Percentiles rank a stretch among this genome's conserved stretches.
Conservation (phyloP, 2,329 filamentous ascomycete genomes). For the Penicillium sp. region DNA sequence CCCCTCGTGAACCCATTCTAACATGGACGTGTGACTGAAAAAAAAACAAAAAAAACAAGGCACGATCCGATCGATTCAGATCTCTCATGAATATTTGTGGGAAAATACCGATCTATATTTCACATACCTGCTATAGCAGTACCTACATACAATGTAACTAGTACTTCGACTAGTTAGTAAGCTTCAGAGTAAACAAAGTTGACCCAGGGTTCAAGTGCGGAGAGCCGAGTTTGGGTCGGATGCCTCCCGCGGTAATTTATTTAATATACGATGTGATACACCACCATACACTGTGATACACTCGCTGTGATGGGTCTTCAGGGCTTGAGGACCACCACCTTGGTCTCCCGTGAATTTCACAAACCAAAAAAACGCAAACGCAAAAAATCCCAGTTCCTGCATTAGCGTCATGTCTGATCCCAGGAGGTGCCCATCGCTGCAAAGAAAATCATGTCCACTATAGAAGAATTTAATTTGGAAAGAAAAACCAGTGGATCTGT, state of each 20-base stretch:
- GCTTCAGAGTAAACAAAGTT: conserved; percentile 9
- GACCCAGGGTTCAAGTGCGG: conserved; percentile 17
- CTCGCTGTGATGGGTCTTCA: neutral
- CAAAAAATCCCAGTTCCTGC: conserved; percentile 35
- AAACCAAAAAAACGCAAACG: conserved; percentile 1
- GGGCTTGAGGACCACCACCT: neutral
- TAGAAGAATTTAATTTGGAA: conserved; percentile 1
- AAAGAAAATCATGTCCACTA: conserved; percentile 12
- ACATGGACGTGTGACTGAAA: neutral
- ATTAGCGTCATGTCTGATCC: conserved; percentile 34
- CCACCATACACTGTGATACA: neutral
- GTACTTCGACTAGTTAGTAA: neutral
- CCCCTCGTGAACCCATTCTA: neutral
- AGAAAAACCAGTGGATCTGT: neutral
- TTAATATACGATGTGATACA: neutral
- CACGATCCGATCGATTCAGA: neutral
- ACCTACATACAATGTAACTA: neutral
- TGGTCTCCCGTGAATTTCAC: neutral
- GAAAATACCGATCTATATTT: neutral
- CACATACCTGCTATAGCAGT: neutral
- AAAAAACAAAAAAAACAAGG: too few species aligned
- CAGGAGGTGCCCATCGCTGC: conserved; percentile 6
- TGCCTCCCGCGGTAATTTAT: conserved; percentile 15
- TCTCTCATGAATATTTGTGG: neutral
- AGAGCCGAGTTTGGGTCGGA: conserved; percentile 9